Percentiles rank a stretch among this genome's conserved stretches.
These are phyloP conservation scores for Orbilia oligospora DNA, from an alignment of 2,329 filamentous ascomycete genomes.

Conservation along the genomic window DNA sequence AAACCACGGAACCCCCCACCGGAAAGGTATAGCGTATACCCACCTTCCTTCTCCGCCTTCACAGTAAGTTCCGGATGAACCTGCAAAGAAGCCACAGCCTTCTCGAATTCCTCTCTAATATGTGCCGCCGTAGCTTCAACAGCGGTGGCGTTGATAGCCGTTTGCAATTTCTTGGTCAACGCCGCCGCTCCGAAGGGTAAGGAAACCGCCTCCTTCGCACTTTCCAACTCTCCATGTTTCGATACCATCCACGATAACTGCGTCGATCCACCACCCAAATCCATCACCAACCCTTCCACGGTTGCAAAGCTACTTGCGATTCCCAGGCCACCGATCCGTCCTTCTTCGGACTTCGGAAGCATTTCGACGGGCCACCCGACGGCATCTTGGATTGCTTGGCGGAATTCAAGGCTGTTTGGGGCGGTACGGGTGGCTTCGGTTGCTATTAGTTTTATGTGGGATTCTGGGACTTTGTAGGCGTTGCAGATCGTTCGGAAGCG, in stretches of 20 bases:
- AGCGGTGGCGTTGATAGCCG: conserved; percentile 67
- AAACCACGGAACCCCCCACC: conserved; percentile 93
- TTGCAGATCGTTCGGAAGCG: conserved; percentile 80
- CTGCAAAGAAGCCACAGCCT: conserved; percentile 73
- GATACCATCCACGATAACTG: conserved; percentile 78
- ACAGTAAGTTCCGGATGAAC: conserved; percentile 72
- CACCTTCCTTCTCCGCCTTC: conserved; percentile 68
- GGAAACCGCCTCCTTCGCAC: conserved; percentile 73
- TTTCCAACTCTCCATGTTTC: conserved; percentile 70
- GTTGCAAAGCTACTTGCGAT: conserved; percentile 80
- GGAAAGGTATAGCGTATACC: conserved; percentile 83
- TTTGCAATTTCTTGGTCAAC: conserved; percentile 72
- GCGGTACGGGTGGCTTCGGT: conserved; percentile 91
- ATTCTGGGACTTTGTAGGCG: conserved; percentile 76
- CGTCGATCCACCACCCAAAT: conserved; percentile 83
- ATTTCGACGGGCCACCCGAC: conserved; percentile 80
- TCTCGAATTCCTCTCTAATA: conserved; percentile 73
- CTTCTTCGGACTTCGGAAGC: conserved; percentile 84
- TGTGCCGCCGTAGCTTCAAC: conserved; percentile 71
- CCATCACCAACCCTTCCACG: conserved; percentile 85
- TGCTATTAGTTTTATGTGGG: conserved; percentile 81
- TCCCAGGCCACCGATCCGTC: conserved; percentile 84
- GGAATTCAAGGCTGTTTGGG: conserved; percentile 79
- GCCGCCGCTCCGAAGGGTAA: conserved; percentile 80
- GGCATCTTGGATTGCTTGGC: conserved; percentile 74